Evolutionary conservation across 805 yeast genomes (phyloP).

Genomic region (Starmerella khaoyaiensis): DNA sequence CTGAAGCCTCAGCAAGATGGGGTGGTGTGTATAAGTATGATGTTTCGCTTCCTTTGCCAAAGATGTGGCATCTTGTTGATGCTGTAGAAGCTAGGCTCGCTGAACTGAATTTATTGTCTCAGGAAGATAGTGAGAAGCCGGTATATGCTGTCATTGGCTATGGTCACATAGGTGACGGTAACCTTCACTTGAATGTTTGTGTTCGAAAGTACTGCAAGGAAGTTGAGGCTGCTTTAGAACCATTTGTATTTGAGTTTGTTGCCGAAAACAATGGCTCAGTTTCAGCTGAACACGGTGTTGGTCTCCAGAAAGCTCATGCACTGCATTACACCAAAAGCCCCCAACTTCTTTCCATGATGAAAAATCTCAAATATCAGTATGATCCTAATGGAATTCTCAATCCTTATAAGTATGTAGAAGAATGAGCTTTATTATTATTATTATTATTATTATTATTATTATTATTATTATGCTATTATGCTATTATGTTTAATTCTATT

Average conservation of each 20-base stretch:
- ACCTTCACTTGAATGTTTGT: conserved; percentile 83
- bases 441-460: conserved; percentile 1
- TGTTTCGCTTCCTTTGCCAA: conserved; percentile 76
- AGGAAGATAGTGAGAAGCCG: conserved; percentile 46
- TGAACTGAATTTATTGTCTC: conserved; percentile 47
- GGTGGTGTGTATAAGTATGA: conserved; percentile 98
- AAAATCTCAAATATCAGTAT: conserved; percentile 60
- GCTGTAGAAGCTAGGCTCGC: conserved; percentile 53
- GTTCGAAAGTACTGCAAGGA: conserved; percentile 69
- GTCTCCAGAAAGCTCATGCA: conserved; percentile 89
- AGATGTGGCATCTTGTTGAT: conserved; percentile 68
- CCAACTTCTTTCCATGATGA: conserved; percentile 59
- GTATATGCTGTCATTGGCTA: conserved; percentile 87
- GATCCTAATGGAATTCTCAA: conserved; percentile 90
- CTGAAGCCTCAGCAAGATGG: conserved; percentile 70
- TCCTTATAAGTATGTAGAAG: conserved; percentile 59
- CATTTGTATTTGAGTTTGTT: conserved; percentile 90
- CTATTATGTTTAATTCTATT: too few species aligned
- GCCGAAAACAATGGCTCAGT: conserved; percentile 55
- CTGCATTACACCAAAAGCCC: conserved; percentile 72
- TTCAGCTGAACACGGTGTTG: conserved; percentile 95
- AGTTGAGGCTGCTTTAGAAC: conserved; percentile 75
- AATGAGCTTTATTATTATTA: background rate
- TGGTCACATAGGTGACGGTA: conserved; percentile 98
- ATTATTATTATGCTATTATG: too few species aligned